Evolutionary conservation across 2,329 filamentous ascomycete species (phyloP), one percentile per base, ranked within the genome.

Genomic region (Hirsutella thompsonii): DNA sequence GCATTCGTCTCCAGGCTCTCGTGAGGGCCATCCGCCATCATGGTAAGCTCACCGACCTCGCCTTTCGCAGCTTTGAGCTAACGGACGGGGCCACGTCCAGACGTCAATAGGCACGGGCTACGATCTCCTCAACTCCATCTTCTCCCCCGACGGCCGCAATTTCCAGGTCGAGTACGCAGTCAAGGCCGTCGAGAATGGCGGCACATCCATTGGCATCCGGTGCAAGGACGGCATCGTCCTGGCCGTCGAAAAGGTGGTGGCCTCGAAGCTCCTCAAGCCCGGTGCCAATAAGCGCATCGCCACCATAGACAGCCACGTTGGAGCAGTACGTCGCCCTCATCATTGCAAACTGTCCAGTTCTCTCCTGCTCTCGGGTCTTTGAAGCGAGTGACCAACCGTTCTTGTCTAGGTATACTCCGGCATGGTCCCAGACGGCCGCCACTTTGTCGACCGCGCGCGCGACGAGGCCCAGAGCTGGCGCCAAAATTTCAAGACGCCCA

Each of bases 91-190:
- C 40, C n/a, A 14, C 40, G 20, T 35, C 30, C 53, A 98, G 92
- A 98, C 92, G 59, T 98, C 92, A 60, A 98, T 98, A 83, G 92
- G 92, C 61, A 98, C 92, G 57, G 92, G 92, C 60, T 98, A 98
- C 71, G 92, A 98, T 79, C 83, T 98, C 57, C 87, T 87, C 63
- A 98, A 98, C 77, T 96, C 92, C 59, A 93, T 96, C 72, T 98
- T 96, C 75, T 96, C 92, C 38, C 92, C 92, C 51, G 92, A 98
- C 69, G 92, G 92, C 60, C 85, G 92, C 55, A 98, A 98, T 67
- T 98, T 98, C 67, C 92, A 98, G 68, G 87, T 93, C 64, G 92
- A 98, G 74, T 98, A 98, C 64, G 92, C 92, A 52, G 83, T 93
- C 54, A 98, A 98, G 74, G 92, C 92, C 42, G 92, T 98, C 48